Evolutionary conservation across 345 rosid species (phyloP).

Genomic region (Sisymbrium altissimum): DNA sequence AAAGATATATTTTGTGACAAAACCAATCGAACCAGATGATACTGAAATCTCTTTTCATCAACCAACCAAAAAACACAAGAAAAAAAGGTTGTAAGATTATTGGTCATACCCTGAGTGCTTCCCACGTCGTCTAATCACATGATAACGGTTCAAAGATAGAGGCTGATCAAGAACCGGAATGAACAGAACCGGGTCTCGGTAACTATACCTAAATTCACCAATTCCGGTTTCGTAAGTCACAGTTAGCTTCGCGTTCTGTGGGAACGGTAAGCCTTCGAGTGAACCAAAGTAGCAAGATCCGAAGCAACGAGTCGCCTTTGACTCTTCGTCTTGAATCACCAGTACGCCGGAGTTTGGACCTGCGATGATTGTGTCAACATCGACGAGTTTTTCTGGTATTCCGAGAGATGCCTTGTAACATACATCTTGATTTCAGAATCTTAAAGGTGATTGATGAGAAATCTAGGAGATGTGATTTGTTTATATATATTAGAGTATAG

Average conservation of each 20-base stretch:
- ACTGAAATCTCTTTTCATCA: neutral
- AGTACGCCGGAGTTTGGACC: slow-evolving; percentile 55
- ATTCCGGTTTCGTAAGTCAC: slow-evolving; percentile 2
- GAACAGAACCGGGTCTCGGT: slow-evolving; percentile 27
- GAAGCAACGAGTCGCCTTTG: slow-evolving; percentile 43
- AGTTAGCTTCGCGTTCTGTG: slow-evolving; percentile 14
- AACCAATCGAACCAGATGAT: neutral
- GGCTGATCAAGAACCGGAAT: slow-evolving; percentile 52
- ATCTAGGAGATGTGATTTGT: neutral
- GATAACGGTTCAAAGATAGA: slow-evolving; percentile 43
- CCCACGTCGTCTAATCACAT: slow-evolving; percentile 8
- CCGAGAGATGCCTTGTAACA: slow-evolving; percentile 37
- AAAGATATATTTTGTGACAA: no score
- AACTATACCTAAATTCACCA: neutral
- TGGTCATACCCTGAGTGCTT: slow-evolving; percentile 11
- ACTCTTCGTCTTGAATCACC: slow-evolving; percentile 55
- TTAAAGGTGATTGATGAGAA: neutral
- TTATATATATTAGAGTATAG: neutral
- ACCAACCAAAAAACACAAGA: neutral
- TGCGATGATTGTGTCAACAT: slow-evolving; percentile 6
- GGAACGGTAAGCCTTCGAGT: slow-evolving; percentile 28
- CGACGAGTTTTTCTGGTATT: slow-evolving; percentile 36
- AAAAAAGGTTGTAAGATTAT: neutral
- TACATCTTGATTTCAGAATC: slow-evolving; percentile 19
- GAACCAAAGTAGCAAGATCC: slow-evolving; percentile 33